These are phyloP conservation scores for Smallanthus sonchifolius DNA, from an alignment of 129 eudicot genomes.

Conservation along the genomic window DNA sequence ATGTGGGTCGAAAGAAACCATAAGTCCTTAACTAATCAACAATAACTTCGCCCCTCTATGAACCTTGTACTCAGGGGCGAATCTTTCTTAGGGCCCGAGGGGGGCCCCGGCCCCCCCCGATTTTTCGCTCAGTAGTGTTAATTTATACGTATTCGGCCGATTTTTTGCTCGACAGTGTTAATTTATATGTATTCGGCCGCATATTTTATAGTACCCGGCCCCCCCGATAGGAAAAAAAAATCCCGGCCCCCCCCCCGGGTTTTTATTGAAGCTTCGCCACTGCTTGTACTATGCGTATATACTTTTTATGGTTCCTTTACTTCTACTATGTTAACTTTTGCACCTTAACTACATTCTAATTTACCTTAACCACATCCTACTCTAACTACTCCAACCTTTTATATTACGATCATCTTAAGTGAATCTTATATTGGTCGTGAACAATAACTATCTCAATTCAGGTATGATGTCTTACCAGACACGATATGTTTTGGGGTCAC, in stretches of 20 bases:
- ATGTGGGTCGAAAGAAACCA: background rate
- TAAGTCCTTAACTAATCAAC: background rate
- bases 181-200: too few relatives aligned
- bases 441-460: too few relatives aligned
- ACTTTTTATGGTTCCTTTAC: background rate
- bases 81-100: too few relatives aligned
- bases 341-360: background rate
- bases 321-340: background rate
- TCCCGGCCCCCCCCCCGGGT: too few relatives aligned
- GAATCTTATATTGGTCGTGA: background rate
- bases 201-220: too few relatives aligned
- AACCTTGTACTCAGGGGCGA: slow-evolving; percentile 12
- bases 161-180: too few relatives aligned
- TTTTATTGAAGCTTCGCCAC: background rate
- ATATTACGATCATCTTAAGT: background rate
- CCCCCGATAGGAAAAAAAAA: too few relatives aligned
- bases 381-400: background rate
- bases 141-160: too few relatives aligned
- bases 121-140: too few relatives aligned
- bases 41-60: background rate
- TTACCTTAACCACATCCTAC: background rate
- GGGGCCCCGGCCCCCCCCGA: too few relatives aligned
- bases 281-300: slow-evolving; percentile 5
- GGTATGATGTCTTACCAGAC: background rate
- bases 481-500: background rate